Conservation (phyloP, 2,329 filamentous ascomycete genomes). For the Verticillium klebahnii region DNA sequence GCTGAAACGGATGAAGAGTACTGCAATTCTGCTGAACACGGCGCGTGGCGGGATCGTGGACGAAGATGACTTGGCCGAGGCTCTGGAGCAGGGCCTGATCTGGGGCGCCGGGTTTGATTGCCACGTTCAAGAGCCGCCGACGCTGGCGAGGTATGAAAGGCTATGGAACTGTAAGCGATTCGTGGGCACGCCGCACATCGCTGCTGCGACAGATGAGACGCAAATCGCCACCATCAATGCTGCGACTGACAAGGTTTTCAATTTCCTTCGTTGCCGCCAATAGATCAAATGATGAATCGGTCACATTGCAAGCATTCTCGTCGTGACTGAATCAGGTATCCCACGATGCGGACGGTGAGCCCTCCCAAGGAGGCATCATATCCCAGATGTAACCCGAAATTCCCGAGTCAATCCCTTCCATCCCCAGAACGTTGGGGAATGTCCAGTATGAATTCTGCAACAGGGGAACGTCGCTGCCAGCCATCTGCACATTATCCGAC, state of each 20-base stretch:
- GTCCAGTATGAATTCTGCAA: not conserved
- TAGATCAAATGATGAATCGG: no score
- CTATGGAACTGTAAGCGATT: not conserved
- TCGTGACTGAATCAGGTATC: not conserved
- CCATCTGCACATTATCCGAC: no score
- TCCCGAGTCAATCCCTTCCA: not conserved
- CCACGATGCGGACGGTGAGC: not conserved
- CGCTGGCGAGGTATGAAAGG: slow-evolving; percentile 15
- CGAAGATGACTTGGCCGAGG: slow-evolving; percentile 20
- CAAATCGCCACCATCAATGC: slow-evolving; percentile 5
- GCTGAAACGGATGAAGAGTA: slow-evolving; percentile 20
- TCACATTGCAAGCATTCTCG: no score
- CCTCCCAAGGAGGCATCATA: not conserved
- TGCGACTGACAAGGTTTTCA: slow-evolving; percentile 5
- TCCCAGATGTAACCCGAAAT: not conserved
- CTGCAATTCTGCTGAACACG: slow-evolving; percentile 25
- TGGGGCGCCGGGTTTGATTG: slow-evolving; percentile 26
- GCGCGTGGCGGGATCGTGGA: slow-evolving; percentile 26
- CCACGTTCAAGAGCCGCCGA: slow-evolving; percentile 22
- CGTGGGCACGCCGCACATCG: slow-evolving; percentile 4
- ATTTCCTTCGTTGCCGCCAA: not conserved
- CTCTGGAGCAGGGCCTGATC: slow-evolving; percentile 17
- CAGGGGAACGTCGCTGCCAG: not conserved
- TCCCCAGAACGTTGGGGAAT: not conserved
- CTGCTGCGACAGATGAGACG: slow-evolving; percentile 2